Evolutionary conservation across 116 monocot genomes (phyloP).

Genomic region (Papilionanthe hybrid): DNA sequence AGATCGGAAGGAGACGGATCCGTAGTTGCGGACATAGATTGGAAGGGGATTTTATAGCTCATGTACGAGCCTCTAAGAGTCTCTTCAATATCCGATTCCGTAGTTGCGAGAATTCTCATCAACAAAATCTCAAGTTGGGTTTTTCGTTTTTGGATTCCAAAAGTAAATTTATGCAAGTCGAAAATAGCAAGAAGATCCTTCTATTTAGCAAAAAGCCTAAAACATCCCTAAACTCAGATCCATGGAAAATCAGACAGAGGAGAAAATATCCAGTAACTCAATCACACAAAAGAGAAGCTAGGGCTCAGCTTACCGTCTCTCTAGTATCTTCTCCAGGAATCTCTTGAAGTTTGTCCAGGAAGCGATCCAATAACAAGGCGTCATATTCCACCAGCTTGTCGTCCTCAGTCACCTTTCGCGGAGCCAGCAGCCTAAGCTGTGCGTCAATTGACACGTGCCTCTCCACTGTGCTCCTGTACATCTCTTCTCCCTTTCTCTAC

Average conservation of each 20-base stretch:
- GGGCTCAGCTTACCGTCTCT: constrained; percentile 28
- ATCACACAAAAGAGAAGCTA: neutral
- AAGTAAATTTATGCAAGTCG: neutral
- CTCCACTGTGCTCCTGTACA: no score
- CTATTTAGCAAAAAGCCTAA: neutral
- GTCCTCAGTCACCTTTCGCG: no score
- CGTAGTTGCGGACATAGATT: no score
- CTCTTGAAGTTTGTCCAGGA: constrained; percentile 47
- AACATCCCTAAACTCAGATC: neutral
- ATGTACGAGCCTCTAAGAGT: constrained; percentile 40
- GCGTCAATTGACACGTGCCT: no score
- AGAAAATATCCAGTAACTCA: neutral
- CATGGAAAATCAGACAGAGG: neutral
- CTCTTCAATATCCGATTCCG: constrained; percentile 55
- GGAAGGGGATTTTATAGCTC: constrained; percentile 32
- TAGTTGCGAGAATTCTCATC: constrained; percentile 43
- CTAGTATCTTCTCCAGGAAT: constrained; percentile 37
- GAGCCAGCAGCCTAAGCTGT: no score
- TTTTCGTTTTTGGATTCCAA: neutral
- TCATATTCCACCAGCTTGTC: constrained; percentile 64
- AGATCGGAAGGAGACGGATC: no score
- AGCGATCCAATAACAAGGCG: constrained; percentile 43
- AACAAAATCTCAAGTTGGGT: constrained; percentile 23
- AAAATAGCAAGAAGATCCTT: neutral
- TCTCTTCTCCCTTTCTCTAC: no score